These are phyloP conservation scores for Pythium dissimile DNA, from an alignment of 352 stramenopile species.

Conservation along the genomic window DNA sequence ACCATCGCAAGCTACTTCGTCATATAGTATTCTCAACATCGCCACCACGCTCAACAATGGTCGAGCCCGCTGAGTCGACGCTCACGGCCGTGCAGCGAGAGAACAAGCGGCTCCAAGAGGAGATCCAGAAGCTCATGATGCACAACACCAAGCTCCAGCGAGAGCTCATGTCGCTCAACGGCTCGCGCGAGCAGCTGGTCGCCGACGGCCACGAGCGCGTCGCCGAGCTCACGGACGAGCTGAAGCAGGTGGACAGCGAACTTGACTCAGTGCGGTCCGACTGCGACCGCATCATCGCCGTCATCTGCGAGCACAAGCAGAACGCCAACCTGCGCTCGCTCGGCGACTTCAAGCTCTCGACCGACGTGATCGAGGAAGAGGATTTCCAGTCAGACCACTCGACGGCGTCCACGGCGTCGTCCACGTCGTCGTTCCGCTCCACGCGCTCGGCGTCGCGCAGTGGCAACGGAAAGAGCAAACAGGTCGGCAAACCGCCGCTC, in stretches of 20 bases:
- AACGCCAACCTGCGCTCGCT: slow-evolving; percentile 16
- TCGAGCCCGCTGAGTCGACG: not conserved
- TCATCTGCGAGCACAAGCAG: slow-evolving; percentile 22
- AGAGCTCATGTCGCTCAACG: slow-evolving; percentile 49
- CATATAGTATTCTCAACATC: no score
- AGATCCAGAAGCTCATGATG: slow-evolving; percentile 57
- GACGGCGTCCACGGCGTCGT: slow-evolving; percentile 23
- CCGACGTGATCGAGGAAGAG: slow-evolving; percentile 22
- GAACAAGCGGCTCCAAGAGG: slow-evolving; percentile 47
- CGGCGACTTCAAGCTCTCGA: slow-evolving; percentile 5
- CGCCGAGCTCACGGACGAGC: slow-evolving; percentile 43
- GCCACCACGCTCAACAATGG: no score
- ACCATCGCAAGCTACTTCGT: no score
- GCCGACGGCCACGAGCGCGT: slow-evolving; percentile 35
- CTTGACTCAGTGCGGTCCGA: slow-evolving; percentile 11
- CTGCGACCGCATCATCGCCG: slow-evolving; percentile 23
- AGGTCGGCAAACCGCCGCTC: slow-evolving; percentile 5
- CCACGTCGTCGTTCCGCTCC: slow-evolving; percentile 20
- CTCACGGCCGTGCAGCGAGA: slow-evolving; percentile 36
- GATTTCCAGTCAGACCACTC: slow-evolving; percentile 26
- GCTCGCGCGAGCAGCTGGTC: slow-evolving; percentile 42
- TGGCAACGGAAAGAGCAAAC: not conserved
- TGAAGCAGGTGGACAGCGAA: slow-evolving; percentile 23
- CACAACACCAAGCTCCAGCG: slow-evolving; percentile 65
- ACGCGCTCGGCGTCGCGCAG: slow-evolving; percentile 7